phyloP scores from a whole-genome alignment of 2,329 filamentous ascomycete species.

The Dothideomycetidae sp. region DNA sequence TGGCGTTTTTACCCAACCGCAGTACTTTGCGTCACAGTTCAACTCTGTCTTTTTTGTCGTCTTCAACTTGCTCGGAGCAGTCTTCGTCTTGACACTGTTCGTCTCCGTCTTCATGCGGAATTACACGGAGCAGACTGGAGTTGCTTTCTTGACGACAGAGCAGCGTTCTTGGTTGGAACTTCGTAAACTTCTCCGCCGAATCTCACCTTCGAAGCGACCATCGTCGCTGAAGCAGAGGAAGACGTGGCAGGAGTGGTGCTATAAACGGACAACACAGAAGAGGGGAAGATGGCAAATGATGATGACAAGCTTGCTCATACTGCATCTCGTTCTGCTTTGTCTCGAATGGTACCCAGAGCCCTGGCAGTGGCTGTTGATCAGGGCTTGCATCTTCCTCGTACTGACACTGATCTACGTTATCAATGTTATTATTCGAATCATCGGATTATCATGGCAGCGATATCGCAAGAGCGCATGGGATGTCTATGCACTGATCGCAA shows the following conservation, averaged over 20 bases:
- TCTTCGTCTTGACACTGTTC: conserved; percentile 93
- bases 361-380: conserved; percentile 50
- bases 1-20: conserved; percentile 58
- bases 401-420: conserved; percentile 71
- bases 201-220: conserved; percentile 86
- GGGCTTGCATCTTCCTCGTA: conserved; percentile 63
- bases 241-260: conserved; percentile 84
- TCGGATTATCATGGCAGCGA: conserved; percentile 80
- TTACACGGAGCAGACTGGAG: conserved; percentile 95
- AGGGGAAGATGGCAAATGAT: conserved; percentile 79
- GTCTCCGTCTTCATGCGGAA: conserved; percentile 99
- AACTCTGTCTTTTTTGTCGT: conserved; percentile 91
- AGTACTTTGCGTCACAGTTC: conserved; percentile 53
- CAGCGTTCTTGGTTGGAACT: conserved; percentile 95
- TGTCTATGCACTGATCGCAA: conserved; percentile 67
- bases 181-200: conserved; percentile 78
- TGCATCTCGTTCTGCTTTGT: conserved; percentile 72
- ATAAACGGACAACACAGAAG: conserved; percentile 86
- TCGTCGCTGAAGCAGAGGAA: conserved; percentile 57
- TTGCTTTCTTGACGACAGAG: conserved; percentile 88
- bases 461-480: conserved; percentile 95
- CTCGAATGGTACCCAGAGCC: conserved; percentile 74
- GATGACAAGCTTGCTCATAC: conserved; percentile 63
- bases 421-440: conserved; percentile 71
- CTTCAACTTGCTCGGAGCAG: conserved; percentile 90